These are phyloP conservation scores for Geotrichum bryndzae DNA, from an alignment of 1,139 yeast species.

Conservation along the genomic window DNA sequence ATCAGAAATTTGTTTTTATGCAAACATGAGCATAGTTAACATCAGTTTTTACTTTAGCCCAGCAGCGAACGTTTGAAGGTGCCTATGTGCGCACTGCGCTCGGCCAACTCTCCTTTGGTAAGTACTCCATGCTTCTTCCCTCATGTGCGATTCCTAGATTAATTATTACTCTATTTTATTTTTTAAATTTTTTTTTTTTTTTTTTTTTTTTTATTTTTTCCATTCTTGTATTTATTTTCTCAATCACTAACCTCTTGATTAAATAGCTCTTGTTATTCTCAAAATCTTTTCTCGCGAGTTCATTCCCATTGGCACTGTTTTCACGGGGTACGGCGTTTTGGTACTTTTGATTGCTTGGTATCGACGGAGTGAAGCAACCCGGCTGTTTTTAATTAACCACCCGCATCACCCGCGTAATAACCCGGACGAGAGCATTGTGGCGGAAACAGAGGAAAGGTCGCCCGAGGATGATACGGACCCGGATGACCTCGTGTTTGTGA, in stretches of 20 bases:
- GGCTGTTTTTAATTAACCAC: constrained; percentile 7
- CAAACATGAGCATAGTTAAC: too few species aligned
- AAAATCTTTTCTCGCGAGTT: constrained; percentile 37
- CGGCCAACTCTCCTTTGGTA: constrained; percentile 37
- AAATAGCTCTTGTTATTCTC: constrained; percentile 33
- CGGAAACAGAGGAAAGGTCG: background rate
- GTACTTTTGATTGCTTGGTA: constrained; percentile 32
- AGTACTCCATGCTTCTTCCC: constrained; percentile 15
- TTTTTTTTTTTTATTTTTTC: background rate
- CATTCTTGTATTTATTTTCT: background rate
- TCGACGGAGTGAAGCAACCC: constrained; percentile 24
- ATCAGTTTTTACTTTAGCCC: constrained; percentile 24
- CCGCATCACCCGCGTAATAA: background rate
- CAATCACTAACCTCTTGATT: background rate
- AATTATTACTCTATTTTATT: too few species aligned
- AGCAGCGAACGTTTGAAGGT: constrained; percentile 41
- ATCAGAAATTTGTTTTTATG: too few species aligned
- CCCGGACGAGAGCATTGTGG: background rate
- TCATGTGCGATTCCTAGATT: too few species aligned
- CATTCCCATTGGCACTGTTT: constrained; percentile 38
- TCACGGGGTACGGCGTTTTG: constrained; percentile 36
- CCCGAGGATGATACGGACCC: constrained; percentile 14
- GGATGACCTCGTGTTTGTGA: constrained; percentile 21
- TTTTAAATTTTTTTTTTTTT: background rate
- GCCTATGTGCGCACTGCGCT: constrained; percentile 41